These are phyloP conservation scores for Colletotrichum tanaceti DNA, from an alignment of 2,329 filamentous ascomycete genomes.

Conservation along the genomic window DNA sequence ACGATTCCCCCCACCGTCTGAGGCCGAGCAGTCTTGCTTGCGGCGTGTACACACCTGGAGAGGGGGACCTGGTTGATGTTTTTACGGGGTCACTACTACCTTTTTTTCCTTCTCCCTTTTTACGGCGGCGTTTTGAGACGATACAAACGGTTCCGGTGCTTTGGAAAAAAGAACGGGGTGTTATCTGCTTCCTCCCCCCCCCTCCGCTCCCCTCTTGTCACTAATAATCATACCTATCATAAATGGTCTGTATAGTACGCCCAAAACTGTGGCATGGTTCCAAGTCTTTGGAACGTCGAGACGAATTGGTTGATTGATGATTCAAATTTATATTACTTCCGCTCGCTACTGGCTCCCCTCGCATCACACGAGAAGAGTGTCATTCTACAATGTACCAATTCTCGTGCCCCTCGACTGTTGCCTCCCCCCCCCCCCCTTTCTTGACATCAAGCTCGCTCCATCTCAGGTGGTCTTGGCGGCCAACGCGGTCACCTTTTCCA, in stretches of 20 bases:
- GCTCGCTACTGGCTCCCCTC: neutral
- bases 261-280: constrained; percentile 17
- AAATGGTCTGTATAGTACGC: constrained; percentile 28
- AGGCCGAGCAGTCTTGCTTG: constrained; percentile 3
- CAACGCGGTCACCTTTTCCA: constrained; percentile 63
- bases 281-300: constrained; percentile 22
- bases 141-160: constrained; percentile 17
- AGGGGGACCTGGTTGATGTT: neutral
- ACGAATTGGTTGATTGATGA: constrained; percentile 30
- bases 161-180: neutral
- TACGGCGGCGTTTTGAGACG: constrained; percentile 31
- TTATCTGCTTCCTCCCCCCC: constrained; percentile 31
- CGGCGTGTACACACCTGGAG: constrained; percentile 12
- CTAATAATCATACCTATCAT: constrained; percentile 8
- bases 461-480: constrained; percentile 32
- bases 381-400: neutral
- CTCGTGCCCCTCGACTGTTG: neutral
- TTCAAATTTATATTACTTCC: constrained; percentile 34
- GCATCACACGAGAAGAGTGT: no score
- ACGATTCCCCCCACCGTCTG: neutral
- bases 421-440: no score
- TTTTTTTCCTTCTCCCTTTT: neutral
- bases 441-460: neutral
- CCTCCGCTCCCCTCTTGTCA: constrained; percentile 19
- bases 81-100: neutral